Evolutionary conservation across 768 basidiomycete genomes (phyloP), one percentile per base, ranked within the genome.

Genomic region (Pleurotus tuber-regium): DNA sequence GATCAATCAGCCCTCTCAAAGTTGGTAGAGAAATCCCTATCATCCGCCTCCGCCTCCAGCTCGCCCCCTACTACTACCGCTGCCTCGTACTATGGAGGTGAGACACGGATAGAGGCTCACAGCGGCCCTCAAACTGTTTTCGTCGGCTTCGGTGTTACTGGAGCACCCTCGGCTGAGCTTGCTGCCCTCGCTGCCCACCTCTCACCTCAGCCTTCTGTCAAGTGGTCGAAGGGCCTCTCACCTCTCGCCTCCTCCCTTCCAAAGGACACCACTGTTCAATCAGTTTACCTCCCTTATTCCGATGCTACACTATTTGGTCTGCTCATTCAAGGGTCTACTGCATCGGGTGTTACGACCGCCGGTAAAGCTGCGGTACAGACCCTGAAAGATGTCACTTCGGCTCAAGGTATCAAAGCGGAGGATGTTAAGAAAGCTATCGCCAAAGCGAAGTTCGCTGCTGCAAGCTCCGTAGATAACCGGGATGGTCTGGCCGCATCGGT

Each of bases 251-350:
- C 80, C 48, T 69, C 72, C 44, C 64, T 87, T 18, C 84, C 84
- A n/a, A 62, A 65, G 51, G 78, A 80, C 36, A 74, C 87, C 1
- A 78, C 78, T 21, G 88, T 88, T 50, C 78, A 86, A 65, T 69
- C 86, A 9, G 83, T 97, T 48, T 81, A 90, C 63, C 75, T 94
- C 10, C 86, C 89, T 11, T 98, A 98, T 73, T 91, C 93, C 12
- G 96, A 98, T 64, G 95, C 93, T 3, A 76, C 87, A 5, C 77
- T 99, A 44, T 83, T 96, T 54, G 94, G 94, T 53, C 69, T 97
- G 51, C 69, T 92, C 48, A 73, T 98, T 29, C 84, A 89, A 63
- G 92, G 84, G 4, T 66, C 74, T 30, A 86, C 84, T 19, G 64
- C 77, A 1, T 74, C 76, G 38, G 80, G 74, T 47, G 84, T 92